These are phyloP conservation scores for Sporisorium graminicola DNA, from an alignment of 1,284 basidiomycete species.

Conservation along the genomic window DNA sequence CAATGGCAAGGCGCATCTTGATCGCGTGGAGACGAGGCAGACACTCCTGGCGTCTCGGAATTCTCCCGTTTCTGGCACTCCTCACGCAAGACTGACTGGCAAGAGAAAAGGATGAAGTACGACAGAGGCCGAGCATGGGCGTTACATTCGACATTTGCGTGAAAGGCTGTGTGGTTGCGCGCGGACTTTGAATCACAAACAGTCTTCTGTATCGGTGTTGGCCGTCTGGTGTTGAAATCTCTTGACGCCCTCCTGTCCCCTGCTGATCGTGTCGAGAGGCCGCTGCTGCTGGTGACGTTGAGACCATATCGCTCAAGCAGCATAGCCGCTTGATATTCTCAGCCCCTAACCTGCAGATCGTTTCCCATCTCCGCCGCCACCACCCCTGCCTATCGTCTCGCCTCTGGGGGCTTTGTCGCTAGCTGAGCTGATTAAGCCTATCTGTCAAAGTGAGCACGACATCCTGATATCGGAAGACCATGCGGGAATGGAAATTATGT, in stretches of 20 bases:
- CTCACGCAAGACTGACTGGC: too few species aligned
- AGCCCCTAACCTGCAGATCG: not conserved
- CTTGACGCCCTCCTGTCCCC: not conserved
- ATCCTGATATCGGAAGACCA: not conserved
- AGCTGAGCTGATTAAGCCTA: not conserved
- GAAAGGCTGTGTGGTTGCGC: not conserved
- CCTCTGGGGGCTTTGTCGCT: not conserved
- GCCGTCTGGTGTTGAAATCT: not conserved
- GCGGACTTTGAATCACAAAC: conserved; percentile 2
- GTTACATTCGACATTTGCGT: too few species aligned
- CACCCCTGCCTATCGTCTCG: not conserved
- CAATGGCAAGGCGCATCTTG: too few species aligned
- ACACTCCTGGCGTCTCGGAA: too few species aligned
- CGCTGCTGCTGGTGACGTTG: not conserved
- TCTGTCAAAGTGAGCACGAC: not conserved
- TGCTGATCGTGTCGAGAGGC: not conserved
- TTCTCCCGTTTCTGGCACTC: too few species aligned
- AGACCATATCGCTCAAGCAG: not conserved
- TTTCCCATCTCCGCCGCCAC: not conserved
- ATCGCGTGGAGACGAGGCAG: too few species aligned
- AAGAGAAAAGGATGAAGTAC: too few species aligned
- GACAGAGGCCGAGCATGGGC: not conserved
- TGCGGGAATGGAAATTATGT: not conserved
- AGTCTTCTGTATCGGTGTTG: not conserved
- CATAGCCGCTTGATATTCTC: too few species aligned